Conservation (phyloP, 139 green algal genomes). For the Nannochloris sp. region DNA sequence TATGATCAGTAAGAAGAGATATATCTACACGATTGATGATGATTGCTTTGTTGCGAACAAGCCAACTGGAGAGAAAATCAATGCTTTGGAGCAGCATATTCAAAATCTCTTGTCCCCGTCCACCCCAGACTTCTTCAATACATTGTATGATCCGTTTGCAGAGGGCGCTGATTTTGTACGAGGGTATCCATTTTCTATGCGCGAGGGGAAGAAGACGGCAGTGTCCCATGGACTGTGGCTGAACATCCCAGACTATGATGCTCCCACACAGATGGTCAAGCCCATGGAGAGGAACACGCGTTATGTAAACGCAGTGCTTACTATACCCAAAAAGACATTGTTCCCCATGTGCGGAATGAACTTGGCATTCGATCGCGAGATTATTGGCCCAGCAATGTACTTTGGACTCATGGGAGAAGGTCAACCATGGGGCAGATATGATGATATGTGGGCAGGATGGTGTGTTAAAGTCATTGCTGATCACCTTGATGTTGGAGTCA, state of each 20-base stretch:
- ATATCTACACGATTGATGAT: constrained; percentile 96
- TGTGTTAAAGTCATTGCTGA: constrained; percentile 88
- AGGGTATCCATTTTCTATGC: constrained; percentile 71
- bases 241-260: constrained; percentile 98
- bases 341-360: constrained; percentile 99
- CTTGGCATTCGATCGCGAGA: constrained; percentile 81
- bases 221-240: constrained; percentile 94
- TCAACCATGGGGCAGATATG: constrained; percentile 90
- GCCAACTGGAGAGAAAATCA: constrained; percentile 74
- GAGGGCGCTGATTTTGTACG: constrained; percentile 65
- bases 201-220: constrained; percentile 82
- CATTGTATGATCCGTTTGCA: constrained; percentile 89
- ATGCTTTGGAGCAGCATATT: constrained; percentile 93
- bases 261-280: constrained; percentile 96
- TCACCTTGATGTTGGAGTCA: constrained; percentile 84
- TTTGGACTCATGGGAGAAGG: constrained; percentile 97
- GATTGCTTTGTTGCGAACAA: constrained; percentile 91
- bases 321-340: constrained; percentile 87
- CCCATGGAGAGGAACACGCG: constrained; percentile 85
- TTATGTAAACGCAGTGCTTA: constrained; percentile 93
- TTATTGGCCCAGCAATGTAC: constrained; percentile 94
- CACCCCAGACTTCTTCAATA: constrained; percentile 98
- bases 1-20: constrained; percentile 86
- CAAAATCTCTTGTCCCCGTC: constrained; percentile 83
- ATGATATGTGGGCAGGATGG: constrained; percentile 98